Evolutionary conservation across 192 early-diverging fungal genomes (phyloP).

Genomic region (Thamnidium elegans): DNA sequence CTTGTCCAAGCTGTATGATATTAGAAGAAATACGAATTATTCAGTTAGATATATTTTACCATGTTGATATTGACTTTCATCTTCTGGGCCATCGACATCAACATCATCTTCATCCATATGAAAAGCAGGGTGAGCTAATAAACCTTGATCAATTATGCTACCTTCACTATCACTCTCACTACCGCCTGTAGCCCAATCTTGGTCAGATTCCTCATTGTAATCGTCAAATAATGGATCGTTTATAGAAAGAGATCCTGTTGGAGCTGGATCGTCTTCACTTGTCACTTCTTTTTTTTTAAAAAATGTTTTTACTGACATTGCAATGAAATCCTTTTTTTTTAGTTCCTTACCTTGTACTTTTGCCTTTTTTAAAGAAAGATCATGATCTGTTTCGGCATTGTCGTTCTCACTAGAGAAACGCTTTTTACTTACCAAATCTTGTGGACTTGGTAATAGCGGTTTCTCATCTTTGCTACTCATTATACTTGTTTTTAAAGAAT

Average conservation of each 20-base stretch:
- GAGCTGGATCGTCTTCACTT: constrained; percentile 15
- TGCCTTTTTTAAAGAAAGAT: no score
- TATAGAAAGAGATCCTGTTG: constrained; percentile 4
- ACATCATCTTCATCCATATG: constrained; percentile 24
- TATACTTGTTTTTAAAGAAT: no score
- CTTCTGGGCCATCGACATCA: constrained; percentile 24
- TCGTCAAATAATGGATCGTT: constrained; percentile 28
- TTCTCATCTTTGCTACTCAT: no score
- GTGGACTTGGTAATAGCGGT: no score
- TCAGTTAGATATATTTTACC: background rate
- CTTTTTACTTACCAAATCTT: no score
- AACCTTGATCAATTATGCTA: constrained; percentile 5
- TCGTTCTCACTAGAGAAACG: no score
- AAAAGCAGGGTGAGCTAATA: constrained; percentile 20
- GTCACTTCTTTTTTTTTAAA: background rate
- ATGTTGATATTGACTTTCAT: constrained; percentile 24
- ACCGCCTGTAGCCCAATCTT: constrained; percentile 24
- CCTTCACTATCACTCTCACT: constrained; percentile 19
- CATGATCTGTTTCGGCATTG: no score
- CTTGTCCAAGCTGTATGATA: constrained; percentile 24
- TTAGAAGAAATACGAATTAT: background rate
- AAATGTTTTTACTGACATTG: no score
- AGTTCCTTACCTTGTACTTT: no score
- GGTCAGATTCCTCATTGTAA: constrained; percentile 39
- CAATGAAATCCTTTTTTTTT: no score